These are phyloP conservation scores for Candida boleticola DNA, from an alignment of 805 yeast genomes.

Conservation along the genomic window DNA sequence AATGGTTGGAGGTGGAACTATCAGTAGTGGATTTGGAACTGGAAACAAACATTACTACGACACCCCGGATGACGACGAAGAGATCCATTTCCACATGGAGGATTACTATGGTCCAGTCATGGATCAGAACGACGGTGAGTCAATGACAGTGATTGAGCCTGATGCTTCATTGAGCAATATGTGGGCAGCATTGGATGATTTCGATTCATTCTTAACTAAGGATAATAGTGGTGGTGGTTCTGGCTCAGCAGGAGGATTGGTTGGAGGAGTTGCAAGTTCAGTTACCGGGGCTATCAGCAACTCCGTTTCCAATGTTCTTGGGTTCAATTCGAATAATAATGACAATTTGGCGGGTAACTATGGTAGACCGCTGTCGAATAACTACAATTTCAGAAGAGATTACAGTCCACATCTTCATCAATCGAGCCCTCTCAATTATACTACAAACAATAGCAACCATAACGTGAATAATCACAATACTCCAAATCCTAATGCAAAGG, in stretches of 20 bases:
- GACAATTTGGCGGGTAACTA: too few relatives aligned
- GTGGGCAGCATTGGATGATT: constrained; percentile 89
- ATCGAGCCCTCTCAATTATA: background rate
- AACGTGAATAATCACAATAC: background rate
- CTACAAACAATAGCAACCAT: background rate
- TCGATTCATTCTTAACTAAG: constrained; percentile 84
- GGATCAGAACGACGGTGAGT: constrained; percentile 44
- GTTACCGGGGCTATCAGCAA: background rate
- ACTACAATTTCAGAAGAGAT: background rate
- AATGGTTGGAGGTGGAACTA: background rate
- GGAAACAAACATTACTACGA: background rate
- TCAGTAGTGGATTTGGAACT: background rate
- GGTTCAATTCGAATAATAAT: background rate
- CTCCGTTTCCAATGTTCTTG: constrained; percentile 2
- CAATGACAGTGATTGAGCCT: constrained; percentile 54
- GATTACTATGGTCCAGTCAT: constrained; percentile 45
- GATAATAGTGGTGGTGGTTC: constrained; percentile 15
- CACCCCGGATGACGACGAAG: constrained; percentile 23
- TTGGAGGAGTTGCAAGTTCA: background rate
- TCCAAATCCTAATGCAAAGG: constrained; percentile 27
- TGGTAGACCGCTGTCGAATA: too few relatives aligned
- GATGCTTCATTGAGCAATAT: constrained; percentile 81
- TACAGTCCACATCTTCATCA: background rate
- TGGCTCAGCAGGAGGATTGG: background rate
- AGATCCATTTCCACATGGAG: constrained; percentile 58